phyloP scores from a whole-genome alignment of 139 green algal species.

The Mesostigma viride region DNA sequence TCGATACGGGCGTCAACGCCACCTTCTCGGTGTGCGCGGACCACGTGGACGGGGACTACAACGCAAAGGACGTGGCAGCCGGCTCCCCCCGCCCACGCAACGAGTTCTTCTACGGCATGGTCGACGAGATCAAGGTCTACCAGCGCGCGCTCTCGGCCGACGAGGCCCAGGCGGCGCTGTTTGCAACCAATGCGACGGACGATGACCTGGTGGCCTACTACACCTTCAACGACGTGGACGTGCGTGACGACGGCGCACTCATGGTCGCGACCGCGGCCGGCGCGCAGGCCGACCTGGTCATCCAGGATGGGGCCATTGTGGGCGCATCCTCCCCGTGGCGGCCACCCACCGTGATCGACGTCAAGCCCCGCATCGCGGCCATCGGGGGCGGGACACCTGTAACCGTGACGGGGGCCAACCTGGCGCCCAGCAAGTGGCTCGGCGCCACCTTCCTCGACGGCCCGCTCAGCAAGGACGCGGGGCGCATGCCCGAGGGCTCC shows the following conservation, averaged over 20 bases:
- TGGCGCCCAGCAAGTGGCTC: constrained; percentile 24
- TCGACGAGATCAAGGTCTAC: constrained; percentile 28
- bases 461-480: neutral
- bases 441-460: neutral
- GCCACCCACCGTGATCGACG: neutral
- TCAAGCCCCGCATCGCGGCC: neutral
- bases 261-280: neutral
- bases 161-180: neutral
- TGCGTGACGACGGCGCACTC: neutral
- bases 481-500: neutral
- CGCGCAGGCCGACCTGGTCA: neutral
- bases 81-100: neutral
- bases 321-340: too few relatives aligned
- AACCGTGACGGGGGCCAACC: constrained; percentile 11
- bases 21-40: constrained; percentile 5
- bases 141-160: neutral
- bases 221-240: neutral
- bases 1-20: neutral
- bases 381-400: too few relatives aligned
- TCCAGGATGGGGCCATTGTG: neutral
- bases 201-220: neutral
- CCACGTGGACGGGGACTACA: neutral
- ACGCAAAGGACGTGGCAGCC: neutral
- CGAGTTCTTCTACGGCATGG: constrained; percentile 19
- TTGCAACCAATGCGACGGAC: neutral